These are phyloP conservation scores for Russula sp. DNA, from an alignment of 768 basidiomycete species.

Conservation along the genomic window DNA sequence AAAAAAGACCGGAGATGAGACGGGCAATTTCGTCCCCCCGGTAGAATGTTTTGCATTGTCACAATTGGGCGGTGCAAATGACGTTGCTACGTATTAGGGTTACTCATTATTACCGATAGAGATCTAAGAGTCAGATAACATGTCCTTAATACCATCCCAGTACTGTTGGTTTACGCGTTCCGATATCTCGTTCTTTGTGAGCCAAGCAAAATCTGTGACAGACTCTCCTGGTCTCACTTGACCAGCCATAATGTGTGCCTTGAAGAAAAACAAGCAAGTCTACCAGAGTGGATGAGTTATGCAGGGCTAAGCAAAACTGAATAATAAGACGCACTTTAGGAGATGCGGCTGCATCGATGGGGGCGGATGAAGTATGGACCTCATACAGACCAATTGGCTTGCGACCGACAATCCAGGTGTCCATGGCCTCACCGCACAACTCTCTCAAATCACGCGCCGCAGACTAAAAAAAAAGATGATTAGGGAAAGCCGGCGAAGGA, in stretches of 20 bases:
- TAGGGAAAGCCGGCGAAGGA: background rate
- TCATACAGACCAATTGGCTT: conserved; percentile 82
- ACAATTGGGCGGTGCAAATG: background rate
- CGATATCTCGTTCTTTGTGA: conserved; percentile 89
- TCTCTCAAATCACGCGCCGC: conserved; percentile 67
- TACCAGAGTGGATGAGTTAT: conserved; percentile 35
- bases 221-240: conserved; percentile 61
- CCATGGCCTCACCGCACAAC: conserved; percentile 80
- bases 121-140: conserved; percentile 62
- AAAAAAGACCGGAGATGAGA: conserved; percentile 57
- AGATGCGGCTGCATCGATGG: conserved; percentile 28
- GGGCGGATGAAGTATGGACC: conserved; percentile 37
- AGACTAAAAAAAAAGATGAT: conserved; percentile 47
- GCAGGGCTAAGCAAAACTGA: background rate
- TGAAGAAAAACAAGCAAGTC: conserved; percentile 86
- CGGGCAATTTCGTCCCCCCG: conserved; percentile 51
- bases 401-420: conserved; percentile 90
- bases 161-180: conserved; percentile 63
- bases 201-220: conserved; percentile 83
- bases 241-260: conserved; percentile 89
- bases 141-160: conserved; percentile 75
- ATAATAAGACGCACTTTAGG: conserved; percentile 26
- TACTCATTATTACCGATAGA: conserved; percentile 9
- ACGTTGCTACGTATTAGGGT: conserved; percentile 7
- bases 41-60: conserved; percentile 16